A percentile compares a stretch with the other conserved stretches of the same genome.
These are phyloP conservation scores for Tulasnella calospora DNA, from an alignment of 768 basidiomycete genomes.

Conservation along the genomic window DNA sequence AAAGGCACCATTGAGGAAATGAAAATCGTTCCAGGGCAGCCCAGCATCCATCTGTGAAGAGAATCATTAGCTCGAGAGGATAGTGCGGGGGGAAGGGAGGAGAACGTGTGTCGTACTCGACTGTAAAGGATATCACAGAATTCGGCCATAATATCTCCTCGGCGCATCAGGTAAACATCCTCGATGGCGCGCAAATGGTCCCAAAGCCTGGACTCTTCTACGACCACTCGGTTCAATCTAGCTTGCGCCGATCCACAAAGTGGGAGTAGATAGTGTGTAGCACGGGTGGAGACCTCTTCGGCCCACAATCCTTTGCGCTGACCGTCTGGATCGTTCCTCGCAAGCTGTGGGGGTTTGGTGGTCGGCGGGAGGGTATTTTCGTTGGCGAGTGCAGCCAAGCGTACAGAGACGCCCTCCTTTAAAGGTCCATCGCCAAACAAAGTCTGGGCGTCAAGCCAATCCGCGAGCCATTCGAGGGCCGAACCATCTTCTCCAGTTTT, in stretches of 20 bases:
- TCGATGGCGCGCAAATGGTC: conserved; percentile 60
- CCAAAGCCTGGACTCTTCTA: conserved; percentile 55
- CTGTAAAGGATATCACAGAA: conserved; percentile 70
- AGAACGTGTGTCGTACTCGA: conserved; percentile 47
- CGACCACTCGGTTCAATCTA: conserved; percentile 52
- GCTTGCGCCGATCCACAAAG: conserved; percentile 51
- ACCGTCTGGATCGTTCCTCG: not conserved
- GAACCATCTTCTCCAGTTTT: not conserved
- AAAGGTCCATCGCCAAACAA: not conserved
- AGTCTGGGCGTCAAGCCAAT: conserved; percentile 14
- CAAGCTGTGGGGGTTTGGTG: not conserved
- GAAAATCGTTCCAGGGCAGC: conserved; percentile 72
- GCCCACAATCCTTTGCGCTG: not conserved
- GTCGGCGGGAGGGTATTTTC: not conserved
- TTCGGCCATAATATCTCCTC: conserved; percentile 70
- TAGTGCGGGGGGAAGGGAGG: not conserved
- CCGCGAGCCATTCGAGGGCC: conserved; percentile 14
- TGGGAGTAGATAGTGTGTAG: conserved; percentile 53
- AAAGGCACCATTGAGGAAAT: conserved; percentile 76
- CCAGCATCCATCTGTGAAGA: conserved; percentile 63
- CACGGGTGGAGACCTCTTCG: conserved; percentile 19
- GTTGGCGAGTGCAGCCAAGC: not conserved
- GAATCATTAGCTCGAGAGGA: not conserved
- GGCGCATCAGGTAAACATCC: conserved; percentile 66
- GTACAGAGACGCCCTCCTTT: not conserved